Percentiles rank a stretch among this genome's conserved stretches.
phyloP scores from a whole-genome alignment of 2,329 filamentous ascomycete genomes.

The Colletotrichum limetticola region DNA sequence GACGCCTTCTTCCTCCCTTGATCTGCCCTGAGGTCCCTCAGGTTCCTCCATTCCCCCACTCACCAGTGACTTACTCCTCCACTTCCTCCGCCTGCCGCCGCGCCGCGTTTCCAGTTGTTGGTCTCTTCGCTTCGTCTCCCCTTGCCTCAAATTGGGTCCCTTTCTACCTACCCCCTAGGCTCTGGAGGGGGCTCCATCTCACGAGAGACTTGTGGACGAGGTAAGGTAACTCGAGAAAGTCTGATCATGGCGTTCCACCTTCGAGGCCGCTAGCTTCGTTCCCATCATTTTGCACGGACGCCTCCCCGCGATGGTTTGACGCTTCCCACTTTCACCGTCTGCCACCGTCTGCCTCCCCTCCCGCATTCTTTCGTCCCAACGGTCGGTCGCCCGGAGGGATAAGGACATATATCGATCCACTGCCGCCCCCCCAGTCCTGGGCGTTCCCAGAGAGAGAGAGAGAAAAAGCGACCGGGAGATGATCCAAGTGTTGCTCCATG shows the following conservation, averaged over 20 bases:
- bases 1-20: constrained; percentile 31
- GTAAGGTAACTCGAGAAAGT: not conserved
- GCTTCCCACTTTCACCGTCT: constrained; percentile 22
- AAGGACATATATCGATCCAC: constrained; percentile 28
- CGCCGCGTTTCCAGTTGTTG: not conserved
- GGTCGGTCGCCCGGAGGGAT: constrained; percentile 20
- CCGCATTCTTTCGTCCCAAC: constrained; percentile 18
- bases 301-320: constrained; percentile 35
- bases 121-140: not conserved
- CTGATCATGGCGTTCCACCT: constrained; percentile 22
- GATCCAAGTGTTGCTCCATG: constrained; percentile 12
- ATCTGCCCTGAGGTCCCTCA: constrained; percentile 12
- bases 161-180: not conserved
- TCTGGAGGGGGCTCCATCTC: not conserved
- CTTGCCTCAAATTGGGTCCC: not conserved
- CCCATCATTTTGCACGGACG: constrained; percentile 32
- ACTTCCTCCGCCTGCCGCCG: not conserved
- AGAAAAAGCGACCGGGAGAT: not conserved
- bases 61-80: too few relatives aligned
- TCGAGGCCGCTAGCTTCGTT: constrained; percentile 22
- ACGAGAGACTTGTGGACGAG: not conserved
- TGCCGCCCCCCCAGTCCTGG: constrained; percentile 19
- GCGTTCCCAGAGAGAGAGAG: not conserved
- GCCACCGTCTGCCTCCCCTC: constrained; percentile 27
- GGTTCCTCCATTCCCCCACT: not conserved